These are phyloP conservation scores for Myxozyma geophila DNA, from an alignment of 805 yeast genomes.

Conservation along the genomic window DNA sequence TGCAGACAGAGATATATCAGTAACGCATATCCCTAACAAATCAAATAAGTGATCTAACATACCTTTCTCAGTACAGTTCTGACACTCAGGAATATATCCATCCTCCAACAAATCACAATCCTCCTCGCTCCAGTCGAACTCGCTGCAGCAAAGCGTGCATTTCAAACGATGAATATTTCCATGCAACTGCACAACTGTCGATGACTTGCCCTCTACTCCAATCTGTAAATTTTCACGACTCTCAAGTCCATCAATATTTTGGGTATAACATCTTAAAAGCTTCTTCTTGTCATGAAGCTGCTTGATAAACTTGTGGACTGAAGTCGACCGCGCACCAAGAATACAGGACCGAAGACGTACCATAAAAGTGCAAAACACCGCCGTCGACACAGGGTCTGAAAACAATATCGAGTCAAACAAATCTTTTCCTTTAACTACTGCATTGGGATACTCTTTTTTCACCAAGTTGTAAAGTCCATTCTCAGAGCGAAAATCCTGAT, in stretches of 20 bases:
- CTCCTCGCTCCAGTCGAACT: constrained; percentile 64
- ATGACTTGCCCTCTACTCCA: constrained; percentile 61
- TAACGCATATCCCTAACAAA: not conserved
- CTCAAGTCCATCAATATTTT: constrained; percentile 91
- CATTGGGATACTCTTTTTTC: constrained; percentile 62
- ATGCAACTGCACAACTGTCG: constrained; percentile 84
- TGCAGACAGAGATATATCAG: not conserved
- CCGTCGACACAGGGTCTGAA: constrained; percentile 64
- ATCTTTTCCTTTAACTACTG: constrained; percentile 81
- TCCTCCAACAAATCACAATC: constrained; percentile 53
- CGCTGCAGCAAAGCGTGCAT: constrained; percentile 71
- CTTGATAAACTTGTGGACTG: constrained; percentile 76
- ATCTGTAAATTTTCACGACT: constrained; percentile 62
- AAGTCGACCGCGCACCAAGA: constrained; percentile 73
- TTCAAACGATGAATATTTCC: constrained; percentile 80
- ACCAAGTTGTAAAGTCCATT: constrained; percentile 82
- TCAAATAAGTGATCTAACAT: not conserved
- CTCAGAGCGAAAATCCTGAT: constrained; percentile 74
- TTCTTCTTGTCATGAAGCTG: constrained; percentile 64
- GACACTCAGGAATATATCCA: constrained; percentile 80
- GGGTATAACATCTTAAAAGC: constrained; percentile 86
- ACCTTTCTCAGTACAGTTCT: constrained; percentile 59
- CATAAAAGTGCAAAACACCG: constrained; percentile 88
- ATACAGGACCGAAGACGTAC: constrained; percentile 72
- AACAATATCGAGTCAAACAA: constrained; percentile 86